phyloP scores from a whole-genome alignment of 371 early-diverging fungal genomes.

The Zychaea mexicana region DNA sequence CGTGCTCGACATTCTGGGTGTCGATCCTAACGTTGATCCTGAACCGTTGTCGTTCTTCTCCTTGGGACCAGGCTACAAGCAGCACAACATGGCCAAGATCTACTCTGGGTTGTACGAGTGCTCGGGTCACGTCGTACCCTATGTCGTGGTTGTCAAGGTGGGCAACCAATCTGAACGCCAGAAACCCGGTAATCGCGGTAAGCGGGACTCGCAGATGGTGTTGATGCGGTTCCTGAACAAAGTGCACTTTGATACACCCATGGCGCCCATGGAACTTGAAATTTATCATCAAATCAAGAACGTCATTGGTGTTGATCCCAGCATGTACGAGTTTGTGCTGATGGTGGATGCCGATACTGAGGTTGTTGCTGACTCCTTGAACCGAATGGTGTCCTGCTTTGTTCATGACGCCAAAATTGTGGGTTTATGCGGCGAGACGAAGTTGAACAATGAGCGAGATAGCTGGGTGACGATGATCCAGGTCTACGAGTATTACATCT shows the following conservation, averaged over 20 bases:
- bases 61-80: slow-evolving; percentile 82
- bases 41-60: slow-evolving; percentile 88
- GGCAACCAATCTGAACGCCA: slow-evolving; percentile 72
- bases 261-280: slow-evolving; percentile 90
- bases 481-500: slow-evolving; percentile 82
- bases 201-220: slow-evolving; percentile 84
- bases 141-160: slow-evolving; percentile 82
- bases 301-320: slow-evolving; percentile 85
- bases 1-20: slow-evolving; percentile 88
- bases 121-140: slow-evolving; percentile 82
- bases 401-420: slow-evolving; percentile 76
- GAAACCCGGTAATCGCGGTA: slow-evolving; percentile 88
- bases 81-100: slow-evolving; percentile 89
- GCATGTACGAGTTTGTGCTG: slow-evolving; percentile 65
- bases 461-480: slow-evolving; percentile 92
- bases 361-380: slow-evolving; percentile 67
- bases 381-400: slow-evolving; percentile 70
- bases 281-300: slow-evolving; percentile 89
- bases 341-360: slow-evolving; percentile 75
- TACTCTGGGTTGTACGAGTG: slow-evolving; percentile 88
- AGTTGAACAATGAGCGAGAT: slow-evolving; percentile 79
- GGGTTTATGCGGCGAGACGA: slow-evolving; percentile 82
- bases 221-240: slow-evolving; percentile 82
- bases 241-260: slow-evolving; percentile 70
- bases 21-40: slow-evolving; percentile 78